Percentiles rank a stretch among this genome's conserved stretches.
Evolutionary conservation across 73 alveolate species (phyloP).

Genomic region (Paramecium caudatum): DNA sequence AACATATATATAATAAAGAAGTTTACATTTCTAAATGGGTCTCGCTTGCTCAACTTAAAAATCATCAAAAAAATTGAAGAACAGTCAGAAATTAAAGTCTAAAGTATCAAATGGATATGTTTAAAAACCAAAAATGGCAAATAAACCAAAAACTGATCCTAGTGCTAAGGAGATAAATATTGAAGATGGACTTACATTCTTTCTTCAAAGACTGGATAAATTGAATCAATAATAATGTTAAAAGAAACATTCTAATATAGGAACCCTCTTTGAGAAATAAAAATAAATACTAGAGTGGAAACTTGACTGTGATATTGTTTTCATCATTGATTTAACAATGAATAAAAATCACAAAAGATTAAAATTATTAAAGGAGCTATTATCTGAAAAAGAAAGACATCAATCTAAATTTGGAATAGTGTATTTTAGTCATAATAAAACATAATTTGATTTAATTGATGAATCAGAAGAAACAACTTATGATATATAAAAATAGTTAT

Average conservation of each 20-base stretch:
- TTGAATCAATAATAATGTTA: too few relatives aligned
- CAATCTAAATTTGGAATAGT: constrained; percentile 19
- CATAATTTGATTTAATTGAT: constrained; percentile 14
- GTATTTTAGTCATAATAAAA: background rate
- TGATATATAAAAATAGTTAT: constrained; percentile 6
- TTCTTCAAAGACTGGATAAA: too few relatives aligned
- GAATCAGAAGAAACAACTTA: constrained; percentile 9
- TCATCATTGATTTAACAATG: background rate
- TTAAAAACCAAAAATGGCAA: too few relatives aligned
- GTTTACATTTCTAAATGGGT: too few relatives aligned
- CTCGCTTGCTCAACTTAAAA: too few relatives aligned
- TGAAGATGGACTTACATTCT: too few relatives aligned
- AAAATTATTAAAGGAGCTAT: background rate
- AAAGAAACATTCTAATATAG: background rate
- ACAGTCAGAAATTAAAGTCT: too few relatives aligned
- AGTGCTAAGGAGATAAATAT: too few relatives aligned
- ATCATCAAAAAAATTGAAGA: too few relatives aligned
- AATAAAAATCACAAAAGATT: background rate
- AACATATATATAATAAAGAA: too few relatives aligned
- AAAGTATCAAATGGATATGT: too few relatives aligned
- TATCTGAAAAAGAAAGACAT: constrained; percentile 30
- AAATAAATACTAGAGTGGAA: background rate
- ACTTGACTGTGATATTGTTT: background rate
- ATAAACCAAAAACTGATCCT: too few relatives aligned
- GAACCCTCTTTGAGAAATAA: background rate